Evolutionary conservation across 2,329 filamentous ascomycete species (phyloP).

Genomic region (Diatrype stigma): DNA sequence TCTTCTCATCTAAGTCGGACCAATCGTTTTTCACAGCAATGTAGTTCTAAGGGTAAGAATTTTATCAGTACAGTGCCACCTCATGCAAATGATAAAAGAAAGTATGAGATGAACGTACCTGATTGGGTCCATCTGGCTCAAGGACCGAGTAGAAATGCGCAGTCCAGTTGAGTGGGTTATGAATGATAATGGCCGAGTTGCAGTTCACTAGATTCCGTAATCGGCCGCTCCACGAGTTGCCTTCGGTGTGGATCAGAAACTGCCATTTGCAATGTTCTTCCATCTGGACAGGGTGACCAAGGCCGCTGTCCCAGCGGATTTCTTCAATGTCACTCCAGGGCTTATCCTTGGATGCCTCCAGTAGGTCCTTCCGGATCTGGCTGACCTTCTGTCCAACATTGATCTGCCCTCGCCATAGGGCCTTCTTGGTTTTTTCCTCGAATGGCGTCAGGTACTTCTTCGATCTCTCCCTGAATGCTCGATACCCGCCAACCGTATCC

Average conservation of each 20-base stretch:
- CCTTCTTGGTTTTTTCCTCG: constrained; percentile 5
- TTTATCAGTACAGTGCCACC: neutral
- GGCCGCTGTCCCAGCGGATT: constrained; percentile 23
- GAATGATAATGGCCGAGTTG: constrained; percentile 41
- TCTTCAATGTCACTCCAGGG: constrained; percentile 2
- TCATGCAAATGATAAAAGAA: too few relatives aligned
- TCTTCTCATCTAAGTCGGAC: constrained; percentile 30
- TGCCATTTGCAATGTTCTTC: constrained; percentile 45
- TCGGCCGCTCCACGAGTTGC: constrained; percentile 48
- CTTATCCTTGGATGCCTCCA: constrained; percentile 1
- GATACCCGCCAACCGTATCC: constrained; percentile 38
- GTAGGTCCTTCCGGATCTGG: constrained; percentile 1
- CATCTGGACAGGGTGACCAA: constrained; percentile 40
- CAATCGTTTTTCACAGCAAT: constrained; percentile 43
- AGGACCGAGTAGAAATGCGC: constrained; percentile 44
- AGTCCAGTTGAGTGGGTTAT: constrained; percentile 38
- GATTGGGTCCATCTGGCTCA: constrained; percentile 8
- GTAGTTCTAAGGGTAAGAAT: constrained; percentile 35
- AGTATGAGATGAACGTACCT: constrained; percentile 9
- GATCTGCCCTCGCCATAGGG: constrained; percentile 5
- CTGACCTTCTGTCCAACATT: constrained; percentile 3
- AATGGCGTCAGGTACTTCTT: constrained; percentile 4
- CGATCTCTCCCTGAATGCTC: constrained; percentile 29
- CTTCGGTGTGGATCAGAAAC: constrained; percentile 49
- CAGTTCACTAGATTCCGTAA: constrained; percentile 51